These are phyloP conservation scores for Hymenotorrendiella dingleyae DNA, from an alignment of 2,329 filamentous ascomycete species.

Conservation along the genomic window DNA sequence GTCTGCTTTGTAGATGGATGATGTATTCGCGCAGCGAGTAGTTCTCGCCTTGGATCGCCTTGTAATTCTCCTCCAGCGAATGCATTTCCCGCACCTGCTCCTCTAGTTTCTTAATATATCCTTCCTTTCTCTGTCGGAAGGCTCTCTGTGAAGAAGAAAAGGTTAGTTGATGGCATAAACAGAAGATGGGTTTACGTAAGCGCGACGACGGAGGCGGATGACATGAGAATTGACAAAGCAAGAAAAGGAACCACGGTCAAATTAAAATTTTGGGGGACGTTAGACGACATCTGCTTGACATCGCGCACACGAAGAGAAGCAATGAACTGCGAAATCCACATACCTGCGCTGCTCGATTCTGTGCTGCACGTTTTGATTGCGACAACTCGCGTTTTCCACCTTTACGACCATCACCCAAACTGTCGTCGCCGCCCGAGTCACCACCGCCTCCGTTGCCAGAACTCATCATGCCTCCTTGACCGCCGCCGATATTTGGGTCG, in stretches of 20 bases:
- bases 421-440: conserved; percentile 29
- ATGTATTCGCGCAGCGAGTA: conserved; percentile 89
- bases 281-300: conserved; percentile 16
- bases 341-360: conserved; percentile 96
- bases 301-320: conserved; percentile 2
- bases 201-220: conserved; percentile 25
- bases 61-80: conserved; percentile 69
- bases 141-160: conserved; percentile 61
- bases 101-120: conserved; percentile 96
- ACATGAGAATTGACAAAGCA: conserved; percentile 35
- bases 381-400: conserved; percentile 82
- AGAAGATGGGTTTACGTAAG: conserved; percentile 32
- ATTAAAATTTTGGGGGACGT: conserved; percentile 5
- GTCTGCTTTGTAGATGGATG: conserved; percentile 77
- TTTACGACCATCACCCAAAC: conserved; percentile 54
- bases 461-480: conserved; percentile 24
- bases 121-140: conserved; percentile 95
- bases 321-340: conserved; percentile 29
- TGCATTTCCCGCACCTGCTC: conserved; percentile 81
- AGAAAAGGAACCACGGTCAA: conserved; percentile 14
- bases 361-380: conserved; percentile 90
- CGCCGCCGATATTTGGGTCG: conserved; percentile 31
- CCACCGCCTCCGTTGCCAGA: conserved; percentile 18
- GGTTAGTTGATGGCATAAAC: conserved; percentile 8
- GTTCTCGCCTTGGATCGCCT: conserved; percentile 81